Evolutionary conservation across 257 asterid genomes (phyloP).

Genomic region (Solanum ossicruentum): DNA sequence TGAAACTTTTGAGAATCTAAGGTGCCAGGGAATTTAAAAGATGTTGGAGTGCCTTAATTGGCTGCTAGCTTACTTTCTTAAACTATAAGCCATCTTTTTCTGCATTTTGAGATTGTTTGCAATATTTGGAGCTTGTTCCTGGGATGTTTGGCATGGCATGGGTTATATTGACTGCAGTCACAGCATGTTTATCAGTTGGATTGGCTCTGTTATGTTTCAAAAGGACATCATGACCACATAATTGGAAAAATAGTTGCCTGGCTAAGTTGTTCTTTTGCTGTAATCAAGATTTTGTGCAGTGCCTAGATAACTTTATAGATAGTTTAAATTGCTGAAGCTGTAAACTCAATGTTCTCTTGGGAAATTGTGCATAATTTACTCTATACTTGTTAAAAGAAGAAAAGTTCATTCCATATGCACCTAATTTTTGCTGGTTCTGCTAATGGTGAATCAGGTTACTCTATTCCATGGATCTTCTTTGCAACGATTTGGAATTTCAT

Average conservation of each 20-base stretch:
- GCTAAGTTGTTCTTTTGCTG: background rate
- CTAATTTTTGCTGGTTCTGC: background rate
- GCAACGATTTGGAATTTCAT: constrained; percentile 40
- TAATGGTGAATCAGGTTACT: constrained; percentile 30
- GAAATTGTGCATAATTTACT: background rate
- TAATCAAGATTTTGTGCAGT: background rate
- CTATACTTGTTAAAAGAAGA: background rate
- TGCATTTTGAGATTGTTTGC: background rate
- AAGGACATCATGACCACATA: background rate
- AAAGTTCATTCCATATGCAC: background rate
- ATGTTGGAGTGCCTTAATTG: background rate
- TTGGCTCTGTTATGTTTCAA: background rate
- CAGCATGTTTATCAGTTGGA: background rate
- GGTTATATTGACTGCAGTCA: background rate
- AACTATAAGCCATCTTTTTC: background rate
- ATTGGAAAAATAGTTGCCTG: background rate
- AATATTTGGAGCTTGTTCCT: background rate
- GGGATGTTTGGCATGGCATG: background rate
- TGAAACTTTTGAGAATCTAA: background rate
- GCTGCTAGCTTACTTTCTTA: background rate
- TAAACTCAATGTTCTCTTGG: background rate
- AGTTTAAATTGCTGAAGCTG: background rate
- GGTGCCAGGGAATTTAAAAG: background rate
- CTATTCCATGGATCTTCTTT: constrained; percentile 19
- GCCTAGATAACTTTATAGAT: background rate